A percentile compares a stretch with the other conserved stretches of the same genome.
Conservation (phyloP, 2,329 filamentous ascomycete species). For the Claviceps pazoutovae region DNA sequence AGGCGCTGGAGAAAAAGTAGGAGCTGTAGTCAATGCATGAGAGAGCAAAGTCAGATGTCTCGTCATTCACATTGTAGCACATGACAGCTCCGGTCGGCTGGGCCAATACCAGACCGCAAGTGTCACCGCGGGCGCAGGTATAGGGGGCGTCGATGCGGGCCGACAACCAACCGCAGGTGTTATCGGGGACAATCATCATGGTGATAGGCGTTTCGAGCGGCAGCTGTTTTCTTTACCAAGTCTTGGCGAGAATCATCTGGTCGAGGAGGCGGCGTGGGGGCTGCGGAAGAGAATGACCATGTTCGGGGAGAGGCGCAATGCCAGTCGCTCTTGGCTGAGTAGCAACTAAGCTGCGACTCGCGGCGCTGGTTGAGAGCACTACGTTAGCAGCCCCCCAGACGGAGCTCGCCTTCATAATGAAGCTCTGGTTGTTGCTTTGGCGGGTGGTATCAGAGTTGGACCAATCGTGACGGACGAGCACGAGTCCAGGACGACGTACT, state of each 20-base stretch:
- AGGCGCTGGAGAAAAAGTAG: slow-evolving; percentile 21
- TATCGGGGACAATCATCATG: slow-evolving; percentile 28
- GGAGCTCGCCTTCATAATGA: slow-evolving; percentile 16
- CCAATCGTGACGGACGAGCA: not conserved
- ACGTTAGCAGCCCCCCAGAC: slow-evolving; percentile 10
- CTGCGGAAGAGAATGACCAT: slow-evolving; percentile 22
- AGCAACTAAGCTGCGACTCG: slow-evolving; percentile 14
- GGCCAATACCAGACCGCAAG: slow-evolving; percentile 28
- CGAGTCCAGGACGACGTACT: not conserved
- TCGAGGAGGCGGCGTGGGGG: slow-evolving; percentile 22
- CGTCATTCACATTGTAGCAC: slow-evolving; percentile 17
- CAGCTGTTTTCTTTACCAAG: not conserved
- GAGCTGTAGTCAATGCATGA: slow-evolving; percentile 26
- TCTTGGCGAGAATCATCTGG: slow-evolving; percentile 16
- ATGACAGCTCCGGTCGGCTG: slow-evolving; percentile 23
- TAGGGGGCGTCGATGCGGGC: slow-evolving; percentile 25
- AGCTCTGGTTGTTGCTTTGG: not conserved
- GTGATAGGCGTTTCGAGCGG: slow-evolving; percentile 10
- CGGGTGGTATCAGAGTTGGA: not conserved
- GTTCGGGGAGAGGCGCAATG: slow-evolving; percentile 17
- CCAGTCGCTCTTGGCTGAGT: slow-evolving; percentile 21
- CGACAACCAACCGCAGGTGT: slow-evolving; percentile 35
- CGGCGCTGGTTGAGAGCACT: slow-evolving; percentile 9
- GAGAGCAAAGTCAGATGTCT: slow-evolving; percentile 20
- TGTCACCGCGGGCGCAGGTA: slow-evolving; percentile 21